Evolutionary conservation across 2,329 filamentous ascomycete species (phyloP).

Genomic region (Endocalyx cinctus): DNA sequence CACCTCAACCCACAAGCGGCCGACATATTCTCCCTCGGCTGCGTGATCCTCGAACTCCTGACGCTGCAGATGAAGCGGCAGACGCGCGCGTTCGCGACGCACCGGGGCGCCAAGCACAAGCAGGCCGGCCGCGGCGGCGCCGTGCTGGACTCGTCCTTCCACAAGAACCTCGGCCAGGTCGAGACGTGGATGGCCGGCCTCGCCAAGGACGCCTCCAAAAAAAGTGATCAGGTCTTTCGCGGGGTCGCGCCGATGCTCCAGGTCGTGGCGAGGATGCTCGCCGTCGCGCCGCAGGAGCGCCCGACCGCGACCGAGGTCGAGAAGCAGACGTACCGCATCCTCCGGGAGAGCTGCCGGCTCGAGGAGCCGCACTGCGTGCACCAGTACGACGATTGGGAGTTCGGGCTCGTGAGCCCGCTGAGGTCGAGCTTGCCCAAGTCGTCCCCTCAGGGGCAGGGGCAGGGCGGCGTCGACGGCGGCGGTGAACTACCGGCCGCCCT

Average conservation of each 20-base stretch:
- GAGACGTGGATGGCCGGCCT: conserved; percentile 62
- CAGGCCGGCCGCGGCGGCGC: conserved; percentile 53
- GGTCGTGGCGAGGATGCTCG: conserved; percentile 51
- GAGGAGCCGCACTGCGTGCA: conserved; percentile 51
- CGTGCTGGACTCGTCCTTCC: conserved; percentile 65
- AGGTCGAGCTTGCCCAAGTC: conserved; percentile 28
- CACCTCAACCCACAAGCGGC: conserved; percentile 52
- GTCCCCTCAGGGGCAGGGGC: no score
- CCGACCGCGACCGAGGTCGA: conserved; percentile 49
- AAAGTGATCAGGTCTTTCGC: conserved; percentile 43
- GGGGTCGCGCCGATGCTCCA: conserved; percentile 50
- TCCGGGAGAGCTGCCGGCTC: conserved; percentile 44
- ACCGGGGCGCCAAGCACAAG: conserved; percentile 63
- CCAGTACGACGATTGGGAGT: conserved; percentile 33
- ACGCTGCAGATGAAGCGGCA: conserved; percentile 66
- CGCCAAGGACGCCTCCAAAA: conserved; percentile 53
- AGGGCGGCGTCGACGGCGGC: no score
- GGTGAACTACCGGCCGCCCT: no score
- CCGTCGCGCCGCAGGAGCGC: conserved; percentile 46
- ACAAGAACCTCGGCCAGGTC: conserved; percentile 64
- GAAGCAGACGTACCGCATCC: conserved; percentile 46
- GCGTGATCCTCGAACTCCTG: conserved; percentile 67
- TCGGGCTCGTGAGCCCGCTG: conserved; percentile 27
- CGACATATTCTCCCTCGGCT: conserved; percentile 70
- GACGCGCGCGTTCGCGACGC: conserved; percentile 59